Evolutionary conservation across 1,284 basidiomycete species (phyloP).

Genomic region (Cerrena zonata): DNA sequence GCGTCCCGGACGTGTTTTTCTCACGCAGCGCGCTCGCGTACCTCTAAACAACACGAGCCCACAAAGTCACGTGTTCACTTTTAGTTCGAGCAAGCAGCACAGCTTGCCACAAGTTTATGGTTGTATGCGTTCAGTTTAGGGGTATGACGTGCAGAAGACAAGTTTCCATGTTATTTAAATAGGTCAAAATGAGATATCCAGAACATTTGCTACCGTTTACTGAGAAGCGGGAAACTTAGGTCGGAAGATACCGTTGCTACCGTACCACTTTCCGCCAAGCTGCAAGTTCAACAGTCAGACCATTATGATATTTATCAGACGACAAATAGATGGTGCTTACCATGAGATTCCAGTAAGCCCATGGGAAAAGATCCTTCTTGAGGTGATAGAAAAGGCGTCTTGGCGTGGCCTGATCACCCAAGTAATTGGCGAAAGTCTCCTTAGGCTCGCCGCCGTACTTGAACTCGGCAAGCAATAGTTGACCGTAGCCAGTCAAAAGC

Average conservation of each 20-base stretch:
- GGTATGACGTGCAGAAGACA: no score
- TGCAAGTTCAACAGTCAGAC: slow-evolving; percentile 22
- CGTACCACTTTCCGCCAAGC: slow-evolving; percentile 69
- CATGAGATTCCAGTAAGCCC: slow-evolving; percentile 82
- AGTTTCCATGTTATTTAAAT: no score
- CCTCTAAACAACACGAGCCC: slow-evolving; percentile 7
- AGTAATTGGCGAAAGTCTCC: slow-evolving; percentile 70
- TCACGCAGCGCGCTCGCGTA: slow-evolving; percentile 6
- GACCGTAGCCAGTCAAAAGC: slow-evolving; percentile 79
- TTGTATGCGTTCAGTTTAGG: no score
- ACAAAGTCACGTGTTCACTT: neutral
- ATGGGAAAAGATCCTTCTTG: slow-evolving; percentile 90
- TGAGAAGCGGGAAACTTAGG: slow-evolving; percentile 34
- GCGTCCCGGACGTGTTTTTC: slow-evolving; percentile 10
- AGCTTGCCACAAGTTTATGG: no score
- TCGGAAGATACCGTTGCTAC: slow-evolving; percentile 44
- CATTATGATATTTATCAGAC: neutral
- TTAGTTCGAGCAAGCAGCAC: no score
- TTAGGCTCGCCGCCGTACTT: slow-evolving; percentile 83
- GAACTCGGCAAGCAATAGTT: slow-evolving; percentile 88
- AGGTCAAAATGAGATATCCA: no score
- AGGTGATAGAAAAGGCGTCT: slow-evolving; percentile 82
- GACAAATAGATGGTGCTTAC: slow-evolving; percentile 34
- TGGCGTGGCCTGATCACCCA: slow-evolving; percentile 69
- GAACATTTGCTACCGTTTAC: no score